These are phyloP conservation scores for Fonsecaea nubica DNA, from an alignment of 2,329 filamentous ascomycete genomes.

Conservation along the genomic window DNA sequence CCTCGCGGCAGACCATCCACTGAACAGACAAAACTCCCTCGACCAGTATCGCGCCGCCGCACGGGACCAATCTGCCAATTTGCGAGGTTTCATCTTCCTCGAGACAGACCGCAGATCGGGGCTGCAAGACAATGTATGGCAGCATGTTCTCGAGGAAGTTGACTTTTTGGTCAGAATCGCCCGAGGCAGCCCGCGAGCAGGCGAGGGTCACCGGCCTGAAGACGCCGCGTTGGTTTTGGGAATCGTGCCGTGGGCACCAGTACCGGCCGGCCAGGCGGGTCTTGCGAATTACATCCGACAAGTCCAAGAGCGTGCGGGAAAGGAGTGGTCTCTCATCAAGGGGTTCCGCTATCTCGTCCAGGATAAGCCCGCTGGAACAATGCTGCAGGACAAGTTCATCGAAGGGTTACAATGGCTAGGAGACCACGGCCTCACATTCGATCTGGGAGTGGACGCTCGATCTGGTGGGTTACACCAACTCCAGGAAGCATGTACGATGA, in stretches of 20 bases:
- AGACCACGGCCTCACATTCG: constrained; percentile 71
- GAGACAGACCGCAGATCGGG: constrained; percentile 78
- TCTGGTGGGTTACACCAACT: constrained; percentile 76
- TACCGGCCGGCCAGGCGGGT: constrained; percentile 67
- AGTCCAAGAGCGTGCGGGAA: constrained; percentile 65
- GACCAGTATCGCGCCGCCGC: constrained; percentile 64
- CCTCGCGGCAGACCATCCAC: constrained; percentile 63
- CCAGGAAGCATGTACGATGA: constrained; percentile 73
- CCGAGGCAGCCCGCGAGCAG: constrained; percentile 62
- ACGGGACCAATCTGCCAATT: constrained; percentile 47
- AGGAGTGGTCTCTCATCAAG: constrained; percentile 65
- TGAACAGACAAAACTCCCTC: constrained; percentile 70
- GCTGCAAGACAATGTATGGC: constrained; percentile 65
- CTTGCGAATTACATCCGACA: constrained; percentile 70
- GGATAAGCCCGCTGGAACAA: constrained; percentile 71
- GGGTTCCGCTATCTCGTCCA: constrained; percentile 87
- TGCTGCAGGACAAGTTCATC: constrained; percentile 69
- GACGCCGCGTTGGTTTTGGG: constrained; percentile 68
- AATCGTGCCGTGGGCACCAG: constrained; percentile 84
- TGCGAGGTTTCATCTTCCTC: constrained; percentile 78
- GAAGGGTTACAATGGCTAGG: constrained; percentile 70
- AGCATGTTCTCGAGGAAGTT: constrained; percentile 73
- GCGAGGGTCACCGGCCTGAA: constrained; percentile 63
- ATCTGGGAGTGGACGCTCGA: constrained; percentile 82
- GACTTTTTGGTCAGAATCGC: constrained; percentile 71